phyloP scores from a whole-genome alignment of 164 flowering plant genomes.

The Amborella trichopoda region DNA sequence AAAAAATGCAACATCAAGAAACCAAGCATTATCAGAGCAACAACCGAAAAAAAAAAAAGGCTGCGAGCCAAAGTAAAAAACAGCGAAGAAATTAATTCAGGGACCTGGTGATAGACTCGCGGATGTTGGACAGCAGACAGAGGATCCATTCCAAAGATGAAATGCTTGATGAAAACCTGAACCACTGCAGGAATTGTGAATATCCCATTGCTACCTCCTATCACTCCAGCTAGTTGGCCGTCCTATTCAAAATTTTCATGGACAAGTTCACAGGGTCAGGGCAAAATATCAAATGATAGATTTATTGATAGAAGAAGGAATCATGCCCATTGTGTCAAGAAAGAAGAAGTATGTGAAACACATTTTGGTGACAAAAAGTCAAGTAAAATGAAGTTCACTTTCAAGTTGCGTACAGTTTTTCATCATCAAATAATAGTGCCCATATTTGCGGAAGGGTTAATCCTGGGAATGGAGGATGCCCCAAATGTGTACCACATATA shows the following conservation, averaged over 20 bases:
- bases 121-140: slow-evolving; percentile 61
- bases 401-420: too few relatives aligned
- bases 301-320: too few relatives aligned
- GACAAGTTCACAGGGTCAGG: too few relatives aligned
- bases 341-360: too few relatives aligned
- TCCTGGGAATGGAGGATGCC: too few relatives aligned
- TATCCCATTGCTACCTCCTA: slow-evolving; percentile 85
- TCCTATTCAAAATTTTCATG: slow-evolving; percentile 33
- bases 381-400: too few relatives aligned
- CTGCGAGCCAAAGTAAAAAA: neutral
- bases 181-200: slow-evolving; percentile 63
- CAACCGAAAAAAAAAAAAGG: neutral
- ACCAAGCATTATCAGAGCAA: neutral
- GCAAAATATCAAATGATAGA: too few relatives aligned
- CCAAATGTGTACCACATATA: too few relatives aligned
- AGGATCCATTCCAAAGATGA: slow-evolving; percentile 63
- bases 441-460: too few relatives aligned
- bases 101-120: slow-evolving; percentile 75
- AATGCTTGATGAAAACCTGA: slow-evolving; percentile 73
- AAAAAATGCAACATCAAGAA: neutral
- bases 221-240: slow-evolving; percentile 53
- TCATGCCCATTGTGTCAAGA: too few relatives aligned
- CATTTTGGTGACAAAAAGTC: too few relatives aligned
- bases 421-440: too few relatives aligned
- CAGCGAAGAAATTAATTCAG: neutral